These are phyloP conservation scores for Ceratobasidium sp. DNA, from an alignment of 1,284 basidiomycete species.

Conservation along the genomic window DNA sequence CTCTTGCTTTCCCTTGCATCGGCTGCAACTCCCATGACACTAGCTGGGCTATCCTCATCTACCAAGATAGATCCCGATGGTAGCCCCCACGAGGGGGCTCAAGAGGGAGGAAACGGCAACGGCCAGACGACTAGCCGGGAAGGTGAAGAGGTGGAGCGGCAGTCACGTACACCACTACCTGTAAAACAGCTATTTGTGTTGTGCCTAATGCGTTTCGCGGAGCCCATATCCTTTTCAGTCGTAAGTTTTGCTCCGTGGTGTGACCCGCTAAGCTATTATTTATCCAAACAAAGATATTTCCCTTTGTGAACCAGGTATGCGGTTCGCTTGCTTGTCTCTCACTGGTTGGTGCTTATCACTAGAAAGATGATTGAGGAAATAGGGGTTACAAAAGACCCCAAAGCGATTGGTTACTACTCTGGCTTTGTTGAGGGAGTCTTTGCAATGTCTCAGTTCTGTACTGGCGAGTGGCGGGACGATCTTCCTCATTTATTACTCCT, in stretches of 20 bases:
- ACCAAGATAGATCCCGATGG: no score
- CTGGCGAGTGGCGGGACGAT: slow-evolving; percentile 29
- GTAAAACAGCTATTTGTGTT: slow-evolving; percentile 49
- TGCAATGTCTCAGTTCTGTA: slow-evolving; percentile 46
- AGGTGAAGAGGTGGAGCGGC: background rate
- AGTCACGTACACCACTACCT: slow-evolving; percentile 45
- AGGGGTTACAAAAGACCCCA: slow-evolving; percentile 50
- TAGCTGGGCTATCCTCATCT: no score
- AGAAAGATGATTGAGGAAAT: slow-evolving; percentile 52
- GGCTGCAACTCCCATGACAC: no score
- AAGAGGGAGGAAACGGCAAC: background rate
- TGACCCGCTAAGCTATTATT: background rate
- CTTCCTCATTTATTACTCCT: background rate
- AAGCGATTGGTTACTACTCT: slow-evolving; percentile 48
- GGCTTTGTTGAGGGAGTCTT: slow-evolving; percentile 50
- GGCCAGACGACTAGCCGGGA: background rate
- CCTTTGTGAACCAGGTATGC: slow-evolving; percentile 12
- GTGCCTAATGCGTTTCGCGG: slow-evolving; percentile 50
- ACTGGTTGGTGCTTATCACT: slow-evolving; percentile 45
- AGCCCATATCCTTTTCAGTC: slow-evolving; percentile 44
- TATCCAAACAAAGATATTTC: slow-evolving; percentile 5
- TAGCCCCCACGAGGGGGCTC: no score
- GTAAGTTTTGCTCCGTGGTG: slow-evolving; percentile 3
- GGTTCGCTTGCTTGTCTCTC: background rate
- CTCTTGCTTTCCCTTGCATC: no score